A percentile compares a stretch with the other conserved stretches of the same genome.
Conservation (phyloP, 257 asterid genomes). For the Petrea volubilis region DNA sequence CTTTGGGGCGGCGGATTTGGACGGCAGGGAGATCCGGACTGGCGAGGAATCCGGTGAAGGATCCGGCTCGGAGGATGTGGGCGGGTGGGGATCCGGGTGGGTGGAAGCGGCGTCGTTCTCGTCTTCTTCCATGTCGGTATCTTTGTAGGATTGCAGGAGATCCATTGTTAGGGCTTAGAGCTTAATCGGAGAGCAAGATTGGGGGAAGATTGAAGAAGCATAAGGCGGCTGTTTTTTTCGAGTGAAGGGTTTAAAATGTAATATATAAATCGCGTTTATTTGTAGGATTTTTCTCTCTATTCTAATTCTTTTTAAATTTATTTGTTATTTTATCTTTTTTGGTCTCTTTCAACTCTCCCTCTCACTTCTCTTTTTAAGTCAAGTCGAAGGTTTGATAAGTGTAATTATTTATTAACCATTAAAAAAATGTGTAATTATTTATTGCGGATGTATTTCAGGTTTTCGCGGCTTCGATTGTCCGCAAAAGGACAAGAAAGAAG, state of each 20-base stretch:
- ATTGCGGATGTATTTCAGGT: too few species aligned
- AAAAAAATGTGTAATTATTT: too few species aligned
- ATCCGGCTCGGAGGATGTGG: slow-evolving; percentile 19
- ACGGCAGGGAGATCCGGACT: slow-evolving; percentile 55
- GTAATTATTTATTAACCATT: too few species aligned
- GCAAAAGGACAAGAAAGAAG: too few species aligned
- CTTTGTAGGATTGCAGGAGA: slow-evolving; percentile 49
- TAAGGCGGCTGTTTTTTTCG: slow-evolving; percentile 1
- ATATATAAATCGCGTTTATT: background rate
- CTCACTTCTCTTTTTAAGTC: too few species aligned
- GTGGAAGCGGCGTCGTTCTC: slow-evolving; percentile 13
- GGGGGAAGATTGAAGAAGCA: slow-evolving; percentile 19
- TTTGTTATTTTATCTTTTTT: background rate
- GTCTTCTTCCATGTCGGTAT: slow-evolving; percentile 24
- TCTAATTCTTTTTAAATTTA: background rate
- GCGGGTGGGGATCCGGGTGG: background rate
- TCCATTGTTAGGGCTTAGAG: slow-evolving; percentile 47
- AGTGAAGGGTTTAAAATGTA: background rate
- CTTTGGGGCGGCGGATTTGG: slow-evolving; percentile 88
- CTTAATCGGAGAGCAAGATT: slow-evolving; percentile 5
- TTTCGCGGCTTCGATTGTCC: too few species aligned
- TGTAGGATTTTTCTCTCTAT: background rate
- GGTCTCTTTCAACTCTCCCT: too few species aligned
- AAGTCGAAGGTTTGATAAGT: too few species aligned
- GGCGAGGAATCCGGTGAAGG: slow-evolving; percentile 83